Conservation (phyloP, 768 basidiomycete genomes). For the Leccinum subgranulosum region DNA sequence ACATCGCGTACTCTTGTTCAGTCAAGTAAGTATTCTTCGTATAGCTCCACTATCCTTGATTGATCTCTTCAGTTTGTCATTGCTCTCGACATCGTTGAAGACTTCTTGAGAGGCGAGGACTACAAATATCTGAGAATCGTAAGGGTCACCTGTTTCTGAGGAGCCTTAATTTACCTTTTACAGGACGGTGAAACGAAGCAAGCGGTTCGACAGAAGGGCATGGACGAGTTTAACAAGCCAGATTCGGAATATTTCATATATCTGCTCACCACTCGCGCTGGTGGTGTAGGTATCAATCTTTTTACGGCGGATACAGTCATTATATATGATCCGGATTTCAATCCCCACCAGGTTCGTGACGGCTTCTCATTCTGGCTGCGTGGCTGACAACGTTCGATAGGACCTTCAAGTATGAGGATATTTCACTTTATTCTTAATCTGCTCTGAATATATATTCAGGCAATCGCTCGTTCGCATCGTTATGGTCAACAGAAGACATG, state of each 20-base stretch:
- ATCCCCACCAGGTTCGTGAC: constrained; percentile 83
- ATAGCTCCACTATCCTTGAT: background rate
- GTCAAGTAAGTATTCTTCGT: constrained; percentile 59
- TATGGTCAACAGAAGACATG: constrained; percentile 95
- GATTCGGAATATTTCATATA: constrained; percentile 89
- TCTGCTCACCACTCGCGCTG: constrained; percentile 88
- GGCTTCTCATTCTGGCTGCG: background rate
- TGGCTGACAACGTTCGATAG: constrained; percentile 33
- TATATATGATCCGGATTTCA: constrained; percentile 95
- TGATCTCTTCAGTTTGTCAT: constrained; percentile 69
- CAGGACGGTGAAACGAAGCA: constrained; percentile 91
- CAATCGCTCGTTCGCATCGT: constrained; percentile 91
- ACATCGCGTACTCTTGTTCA: constrained; percentile 88
- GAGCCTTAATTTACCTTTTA: constrained; percentile 6
- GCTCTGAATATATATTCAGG: constrained; percentile 44
- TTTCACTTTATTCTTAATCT: background rate
- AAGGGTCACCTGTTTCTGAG: constrained; percentile 17
- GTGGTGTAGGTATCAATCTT: constrained; percentile 91
- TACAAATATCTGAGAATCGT: constrained; percentile 79
- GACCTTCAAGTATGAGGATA: constrained; percentile 75
- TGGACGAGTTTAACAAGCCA: constrained; percentile 92
- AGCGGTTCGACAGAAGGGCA: constrained; percentile 82
- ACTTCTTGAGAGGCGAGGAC: constrained; percentile 81
- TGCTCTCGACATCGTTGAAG: constrained; percentile 82
- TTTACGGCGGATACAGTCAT: constrained; percentile 92